A percentile compares a stretch with the other conserved stretches of the same genome.
Evolutionary conservation across 345 rosid genomes (phyloP).

Genomic region (Aethionema arabicum): DNA sequence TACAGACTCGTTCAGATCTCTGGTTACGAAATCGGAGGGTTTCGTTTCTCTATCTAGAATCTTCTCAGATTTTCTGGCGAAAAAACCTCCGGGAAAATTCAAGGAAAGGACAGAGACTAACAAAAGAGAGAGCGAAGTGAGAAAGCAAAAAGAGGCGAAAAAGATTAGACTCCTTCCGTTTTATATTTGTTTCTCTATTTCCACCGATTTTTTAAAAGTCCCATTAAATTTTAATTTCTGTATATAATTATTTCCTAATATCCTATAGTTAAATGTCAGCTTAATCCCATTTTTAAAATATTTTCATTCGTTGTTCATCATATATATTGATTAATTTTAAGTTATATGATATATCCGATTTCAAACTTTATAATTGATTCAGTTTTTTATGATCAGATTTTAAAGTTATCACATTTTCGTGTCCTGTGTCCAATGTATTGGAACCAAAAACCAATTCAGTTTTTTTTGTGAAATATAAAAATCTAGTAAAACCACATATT

Average conservation of each 20-base stretch:
- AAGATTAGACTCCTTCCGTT: constrained; percentile 25
- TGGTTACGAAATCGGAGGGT: constrained; percentile 12
- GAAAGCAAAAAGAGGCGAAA: constrained; percentile 4
- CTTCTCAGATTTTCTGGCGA: constrained; percentile 20
- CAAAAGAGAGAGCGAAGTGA: constrained; percentile 24
- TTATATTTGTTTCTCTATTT: neutral
- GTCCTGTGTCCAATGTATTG: no score
- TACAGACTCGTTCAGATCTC: constrained; percentile 44
- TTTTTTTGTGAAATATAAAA: no score
- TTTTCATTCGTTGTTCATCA: no score
- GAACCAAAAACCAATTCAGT: no score
- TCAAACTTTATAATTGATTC: neutral
- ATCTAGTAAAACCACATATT: no score
- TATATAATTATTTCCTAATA: no score
- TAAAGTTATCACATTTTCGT: no score
- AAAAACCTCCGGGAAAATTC: constrained; percentile 25
- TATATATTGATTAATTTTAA: neutral
- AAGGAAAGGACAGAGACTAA: constrained; percentile 16
- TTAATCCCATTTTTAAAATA: no score
- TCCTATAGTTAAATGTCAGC: no score
- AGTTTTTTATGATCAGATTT: no score
- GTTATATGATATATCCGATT: neutral
- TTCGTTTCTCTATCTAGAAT: constrained; percentile 20
- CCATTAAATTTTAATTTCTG: no score
- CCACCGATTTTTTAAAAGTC: neutral